Evolutionary conservation across 108 stramenopile species (phyloP).

Genomic region (Fragilariopsis cylindrus): DNA sequence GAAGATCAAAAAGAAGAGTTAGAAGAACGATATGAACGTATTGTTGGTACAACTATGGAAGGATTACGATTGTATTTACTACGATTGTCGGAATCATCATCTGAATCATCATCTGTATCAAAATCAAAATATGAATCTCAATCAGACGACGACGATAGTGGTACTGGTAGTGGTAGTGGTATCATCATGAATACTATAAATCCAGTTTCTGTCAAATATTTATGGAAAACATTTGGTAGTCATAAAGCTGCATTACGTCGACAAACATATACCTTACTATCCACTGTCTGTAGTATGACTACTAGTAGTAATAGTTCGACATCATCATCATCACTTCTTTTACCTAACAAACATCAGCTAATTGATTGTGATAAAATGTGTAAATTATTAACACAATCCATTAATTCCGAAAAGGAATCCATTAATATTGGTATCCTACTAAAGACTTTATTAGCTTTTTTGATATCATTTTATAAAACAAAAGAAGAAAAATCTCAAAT

Average conservation of each 20-base stretch:
- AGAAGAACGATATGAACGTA: constrained; percentile 77
- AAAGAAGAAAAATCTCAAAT: constrained; percentile 17
- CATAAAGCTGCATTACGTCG: constrained; percentile 57
- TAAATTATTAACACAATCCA: constrained; percentile 46
- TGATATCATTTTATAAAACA: constrained; percentile 17
- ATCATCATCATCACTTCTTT: background rate
- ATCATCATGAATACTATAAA: background rate
- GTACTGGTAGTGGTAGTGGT: constrained; percentile 3
- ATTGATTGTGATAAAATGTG: constrained; percentile 26
- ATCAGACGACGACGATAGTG: too few species aligned
- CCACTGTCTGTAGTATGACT: constrained; percentile 48
- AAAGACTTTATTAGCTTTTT: constrained; percentile 61
- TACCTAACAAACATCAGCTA: constrained; percentile 22
- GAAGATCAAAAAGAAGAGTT: constrained; percentile 63
- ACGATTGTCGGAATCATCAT: background rate
- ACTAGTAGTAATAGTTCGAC: background rate
- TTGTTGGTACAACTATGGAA: constrained; percentile 45
- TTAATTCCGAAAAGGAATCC: constrained; percentile 71
- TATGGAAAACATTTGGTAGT: constrained; percentile 50
- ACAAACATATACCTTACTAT: constrained; percentile 53
- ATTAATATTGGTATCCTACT: constrained; percentile 56
- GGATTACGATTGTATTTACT: constrained; percentile 39
- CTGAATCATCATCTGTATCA: too few species aligned
- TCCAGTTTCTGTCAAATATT: constrained; percentile 26
- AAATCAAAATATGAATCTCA: too few species aligned